Percentiles rank a stretch among this genome's conserved stretches.
Conservation (phyloP, 2,329 filamentous ascomycete genomes). For the Teratosphaeria destructans region DNA sequence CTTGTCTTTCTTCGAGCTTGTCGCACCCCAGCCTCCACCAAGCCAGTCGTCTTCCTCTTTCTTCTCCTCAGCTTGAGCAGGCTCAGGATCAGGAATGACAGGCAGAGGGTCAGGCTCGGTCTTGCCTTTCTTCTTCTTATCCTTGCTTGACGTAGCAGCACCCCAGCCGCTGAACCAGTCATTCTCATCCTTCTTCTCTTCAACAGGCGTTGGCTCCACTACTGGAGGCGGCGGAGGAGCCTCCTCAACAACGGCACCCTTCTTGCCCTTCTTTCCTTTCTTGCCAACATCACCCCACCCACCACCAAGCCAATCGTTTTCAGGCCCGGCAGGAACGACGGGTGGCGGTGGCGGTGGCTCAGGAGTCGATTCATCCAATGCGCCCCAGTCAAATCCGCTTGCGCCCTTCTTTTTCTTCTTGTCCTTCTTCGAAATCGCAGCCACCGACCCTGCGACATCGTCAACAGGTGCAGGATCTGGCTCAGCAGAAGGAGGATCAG, state of each 20-base stretch:
- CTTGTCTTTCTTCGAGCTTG: slow-evolving; percentile 40
- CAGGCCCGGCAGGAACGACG: slow-evolving; percentile 15
- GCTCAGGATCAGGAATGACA: slow-evolving; percentile 16
- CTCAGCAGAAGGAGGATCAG: slow-evolving; percentile 11
- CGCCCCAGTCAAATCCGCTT: slow-evolving; percentile 22
- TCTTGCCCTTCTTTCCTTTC: slow-evolving; percentile 3
- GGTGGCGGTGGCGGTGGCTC: slow-evolving; percentile 7
- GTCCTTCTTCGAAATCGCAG: slow-evolving; percentile 15
- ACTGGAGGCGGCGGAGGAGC: slow-evolving; percentile 14
- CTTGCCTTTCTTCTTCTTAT: slow-evolving; percentile 13
- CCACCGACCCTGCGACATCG: slow-evolving; percentile 17
- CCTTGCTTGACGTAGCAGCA: neutral
- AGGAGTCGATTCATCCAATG: slow-evolving; percentile 13
- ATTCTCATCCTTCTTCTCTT: slow-evolving; percentile 27
- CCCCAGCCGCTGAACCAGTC: slow-evolving; percentile 49
- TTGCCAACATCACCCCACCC: slow-evolving; percentile 13
- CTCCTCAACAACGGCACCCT: slow-evolving; percentile 8
- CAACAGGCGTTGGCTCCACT: slow-evolving; percentile 8
- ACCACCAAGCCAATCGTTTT: slow-evolving; percentile 15
- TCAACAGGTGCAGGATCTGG: slow-evolving; percentile 19
- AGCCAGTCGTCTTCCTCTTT: slow-evolving; percentile 42
- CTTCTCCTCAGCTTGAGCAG: slow-evolving; percentile 8
- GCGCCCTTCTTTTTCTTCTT: slow-evolving; percentile 34
- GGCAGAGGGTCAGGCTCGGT: slow-evolving; percentile 11
- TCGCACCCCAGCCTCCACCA: slow-evolving; percentile 27